These are phyloP conservation scores for Tilletia caries DNA, from an alignment of 1,284 basidiomycete genomes.

Conservation along the genomic window DNA sequence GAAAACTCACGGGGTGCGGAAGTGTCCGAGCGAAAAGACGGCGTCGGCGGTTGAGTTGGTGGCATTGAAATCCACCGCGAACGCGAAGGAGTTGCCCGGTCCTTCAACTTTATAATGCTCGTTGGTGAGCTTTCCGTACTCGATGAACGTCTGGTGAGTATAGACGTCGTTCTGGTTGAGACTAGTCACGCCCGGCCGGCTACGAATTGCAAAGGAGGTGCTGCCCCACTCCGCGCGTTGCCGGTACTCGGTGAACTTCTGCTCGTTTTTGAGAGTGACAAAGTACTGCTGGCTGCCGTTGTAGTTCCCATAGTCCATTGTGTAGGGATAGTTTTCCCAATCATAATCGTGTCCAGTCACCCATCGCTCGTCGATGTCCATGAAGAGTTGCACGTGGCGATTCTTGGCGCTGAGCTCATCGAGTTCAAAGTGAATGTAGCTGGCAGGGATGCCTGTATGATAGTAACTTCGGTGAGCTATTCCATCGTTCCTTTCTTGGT, in stretches of 20 bases:
- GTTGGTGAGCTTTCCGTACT: slow-evolving; percentile 34
- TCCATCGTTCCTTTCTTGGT: no score
- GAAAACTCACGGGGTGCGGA: slow-evolving; percentile 29
- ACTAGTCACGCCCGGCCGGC: slow-evolving; percentile 34
- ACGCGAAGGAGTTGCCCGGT: slow-evolving; percentile 48
- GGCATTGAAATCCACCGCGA: slow-evolving; percentile 42
- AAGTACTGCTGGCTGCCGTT: slow-evolving; percentile 38
- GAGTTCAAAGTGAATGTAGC: slow-evolving; percentile 47
- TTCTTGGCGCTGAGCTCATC: slow-evolving; percentile 28
- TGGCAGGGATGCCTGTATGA: slow-evolving; percentile 34
- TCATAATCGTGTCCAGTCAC: slow-evolving; percentile 45
- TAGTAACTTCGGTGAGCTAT: neutral
- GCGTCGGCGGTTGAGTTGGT: slow-evolving; percentile 34
- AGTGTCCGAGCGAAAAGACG: slow-evolving; percentile 44
- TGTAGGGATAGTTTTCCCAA: slow-evolving; percentile 37
- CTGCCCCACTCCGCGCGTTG: slow-evolving; percentile 52
- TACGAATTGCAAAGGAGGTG: slow-evolving; percentile 40
- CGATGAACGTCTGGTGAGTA: slow-evolving; percentile 42
- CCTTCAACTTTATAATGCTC: slow-evolving; percentile 38
- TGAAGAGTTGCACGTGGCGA: slow-evolving; percentile 38
- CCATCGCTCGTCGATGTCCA: slow-evolving; percentile 48
- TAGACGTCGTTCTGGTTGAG: slow-evolving; percentile 50
- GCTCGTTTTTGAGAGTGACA: slow-evolving; percentile 36
- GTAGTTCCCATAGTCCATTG: slow-evolving; percentile 32
- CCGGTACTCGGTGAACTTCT: slow-evolving; percentile 44